Conservation (phyloP, 2,329 filamentous ascomycete genomes). For the Botryotinia calthae region DNA sequence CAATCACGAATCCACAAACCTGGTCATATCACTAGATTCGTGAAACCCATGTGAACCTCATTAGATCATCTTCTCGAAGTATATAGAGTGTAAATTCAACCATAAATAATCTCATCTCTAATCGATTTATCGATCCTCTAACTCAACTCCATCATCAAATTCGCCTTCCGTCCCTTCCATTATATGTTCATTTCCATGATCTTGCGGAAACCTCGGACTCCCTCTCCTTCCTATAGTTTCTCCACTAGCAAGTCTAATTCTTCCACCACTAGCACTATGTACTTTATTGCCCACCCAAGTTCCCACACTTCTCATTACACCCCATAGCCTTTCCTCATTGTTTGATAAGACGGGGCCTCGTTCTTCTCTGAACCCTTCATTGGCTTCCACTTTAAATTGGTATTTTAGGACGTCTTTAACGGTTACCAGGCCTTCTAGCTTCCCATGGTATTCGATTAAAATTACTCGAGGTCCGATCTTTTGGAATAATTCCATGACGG, state of each 20-base stretch:
- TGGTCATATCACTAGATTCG: no score
- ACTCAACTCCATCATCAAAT: conserved; percentile 46
- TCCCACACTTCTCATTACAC: conserved; percentile 50
- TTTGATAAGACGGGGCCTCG: conserved; percentile 48
- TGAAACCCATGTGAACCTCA: neutral
- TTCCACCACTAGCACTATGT: conserved; percentile 52
- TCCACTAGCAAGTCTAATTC: conserved; percentile 48
- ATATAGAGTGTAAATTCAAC: conserved; percentile 1
- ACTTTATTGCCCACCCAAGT: conserved; percentile 60
- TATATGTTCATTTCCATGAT: conserved; percentile 40
- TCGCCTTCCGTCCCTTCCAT: conserved; percentile 52
- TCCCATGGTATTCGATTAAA: conserved; percentile 84
- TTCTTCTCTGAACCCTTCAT: conserved; percentile 65
- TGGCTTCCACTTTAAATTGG: conserved; percentile 91
- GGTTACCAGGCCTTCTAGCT: conserved; percentile 80
- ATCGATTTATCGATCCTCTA: conserved; percentile 39
- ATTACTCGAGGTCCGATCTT: conserved; percentile 96
- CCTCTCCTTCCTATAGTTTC: conserved; percentile 40
- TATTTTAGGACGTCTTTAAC: conserved; percentile 97
- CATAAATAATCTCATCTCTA: neutral
- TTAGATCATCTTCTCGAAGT: neutral
- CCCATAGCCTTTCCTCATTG: conserved; percentile 66
- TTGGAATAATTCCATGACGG: conserved; percentile 97
- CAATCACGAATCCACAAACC: neutral
- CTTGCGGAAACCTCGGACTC: conserved; percentile 20